phyloP scores from a whole-genome alignment of 2,329 filamentous ascomycete genomes.

The Elsinoe necatrix region DNA sequence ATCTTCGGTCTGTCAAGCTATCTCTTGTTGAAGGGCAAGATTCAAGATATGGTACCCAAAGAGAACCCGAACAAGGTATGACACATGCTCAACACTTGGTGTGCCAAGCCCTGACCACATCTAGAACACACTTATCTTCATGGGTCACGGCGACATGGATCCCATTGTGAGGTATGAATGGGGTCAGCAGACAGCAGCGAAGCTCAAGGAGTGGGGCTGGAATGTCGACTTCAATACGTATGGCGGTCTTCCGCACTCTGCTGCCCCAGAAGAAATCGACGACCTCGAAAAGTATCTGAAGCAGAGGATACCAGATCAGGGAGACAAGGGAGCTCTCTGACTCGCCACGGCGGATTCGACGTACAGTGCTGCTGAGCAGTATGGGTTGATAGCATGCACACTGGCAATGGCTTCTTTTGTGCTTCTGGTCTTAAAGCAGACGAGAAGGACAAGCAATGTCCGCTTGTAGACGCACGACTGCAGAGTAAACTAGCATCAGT shows the following conservation, averaged over 20 bases:
- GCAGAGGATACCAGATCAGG: constrained; percentile 43
- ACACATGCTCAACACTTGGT: background rate
- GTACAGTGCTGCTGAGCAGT: background rate
- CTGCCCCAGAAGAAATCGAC: constrained; percentile 68
- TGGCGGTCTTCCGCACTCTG: constrained; percentile 66
- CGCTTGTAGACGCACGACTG: background rate
- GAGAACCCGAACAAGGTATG: constrained; percentile 32
- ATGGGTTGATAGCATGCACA: background rate
- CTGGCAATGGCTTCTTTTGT: background rate
- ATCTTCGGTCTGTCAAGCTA: constrained; percentile 82
- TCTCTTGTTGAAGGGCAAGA: constrained; percentile 59
- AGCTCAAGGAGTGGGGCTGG: constrained; percentile 61
- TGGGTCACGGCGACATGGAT: constrained; percentile 80
- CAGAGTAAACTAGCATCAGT: background rate
- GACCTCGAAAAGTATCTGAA: constrained; percentile 63
- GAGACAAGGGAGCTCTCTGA: constrained; percentile 25
- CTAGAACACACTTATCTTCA: constrained; percentile 69
- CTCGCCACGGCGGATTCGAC: background rate
- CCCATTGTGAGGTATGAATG: constrained; percentile 61
- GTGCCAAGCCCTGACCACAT: constrained; percentile 21
- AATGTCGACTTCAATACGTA: constrained; percentile 71
- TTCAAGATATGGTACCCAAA: constrained; percentile 49
- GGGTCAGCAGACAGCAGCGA: constrained; percentile 58
- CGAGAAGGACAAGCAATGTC: background rate
- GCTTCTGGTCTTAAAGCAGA: background rate